Percentiles rank a stretch among this genome's conserved stretches.
Evolutionary conservation across 2,329 filamentous ascomycete genomes (phyloP).

Genomic region (Teratosphaeria viscida): DNA sequence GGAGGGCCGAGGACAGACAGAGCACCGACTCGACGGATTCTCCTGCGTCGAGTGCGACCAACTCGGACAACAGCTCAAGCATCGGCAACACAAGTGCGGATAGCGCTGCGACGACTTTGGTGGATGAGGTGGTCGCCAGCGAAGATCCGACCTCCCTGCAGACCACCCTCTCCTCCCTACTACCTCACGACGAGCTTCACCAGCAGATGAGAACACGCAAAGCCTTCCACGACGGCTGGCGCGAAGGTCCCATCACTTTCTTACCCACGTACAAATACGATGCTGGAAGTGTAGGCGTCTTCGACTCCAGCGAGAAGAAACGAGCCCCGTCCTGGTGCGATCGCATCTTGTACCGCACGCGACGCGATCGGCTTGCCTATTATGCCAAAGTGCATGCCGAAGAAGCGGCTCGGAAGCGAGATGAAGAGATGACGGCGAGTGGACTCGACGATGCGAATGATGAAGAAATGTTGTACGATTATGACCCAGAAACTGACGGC

Average conservation of each 20-base stretch:
- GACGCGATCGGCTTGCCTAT: constrained; percentile 56
- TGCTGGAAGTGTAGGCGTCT: constrained; percentile 79
- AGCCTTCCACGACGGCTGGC: constrained; percentile 84
- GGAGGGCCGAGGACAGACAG: constrained; percentile 6
- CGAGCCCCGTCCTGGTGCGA: constrained; percentile 95
- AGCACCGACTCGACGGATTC: constrained; percentile 5
- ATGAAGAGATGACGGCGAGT: constrained; percentile 74
- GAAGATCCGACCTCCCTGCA: constrained; percentile 79
- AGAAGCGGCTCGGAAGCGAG: constrained; percentile 56
- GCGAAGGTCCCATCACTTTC: constrained; percentile 78
- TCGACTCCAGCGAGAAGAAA: constrained; percentile 91
- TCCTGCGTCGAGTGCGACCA: neutral
- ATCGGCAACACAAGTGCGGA: constrained; percentile 4
- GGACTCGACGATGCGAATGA: constrained; percentile 64
- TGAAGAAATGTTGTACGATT: constrained; percentile 83
- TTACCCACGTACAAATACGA: constrained; percentile 97
- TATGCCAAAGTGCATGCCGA: constrained; percentile 54
- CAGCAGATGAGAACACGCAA: constrained; percentile 65
- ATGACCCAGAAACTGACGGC: constrained; percentile 72
- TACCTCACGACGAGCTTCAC: constrained; percentile 81
- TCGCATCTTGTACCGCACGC: constrained; percentile 76
- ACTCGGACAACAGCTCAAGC: neutral
- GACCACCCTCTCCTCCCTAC: constrained; percentile 73
- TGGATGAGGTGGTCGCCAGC: constrained; percentile 36
- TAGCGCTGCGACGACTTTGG: constrained; percentile 10